Evolutionary conservation across 768 basidiomycete genomes (phyloP), one percentile per base, ranked within the genome.

Genomic region (Auriculariales sp.): DNA sequence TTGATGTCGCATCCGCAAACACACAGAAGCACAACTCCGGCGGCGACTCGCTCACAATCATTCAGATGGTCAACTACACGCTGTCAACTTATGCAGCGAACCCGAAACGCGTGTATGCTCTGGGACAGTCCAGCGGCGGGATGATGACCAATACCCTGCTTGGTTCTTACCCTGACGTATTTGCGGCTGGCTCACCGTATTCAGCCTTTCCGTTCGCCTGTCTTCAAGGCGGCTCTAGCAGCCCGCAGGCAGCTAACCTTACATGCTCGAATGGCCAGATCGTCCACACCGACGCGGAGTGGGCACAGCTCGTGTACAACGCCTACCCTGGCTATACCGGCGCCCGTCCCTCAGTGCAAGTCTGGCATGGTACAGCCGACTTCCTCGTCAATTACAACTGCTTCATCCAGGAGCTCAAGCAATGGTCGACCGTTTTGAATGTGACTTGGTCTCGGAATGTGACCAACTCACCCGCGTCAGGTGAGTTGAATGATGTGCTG

Each of bases 11-110:
- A 11, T 22, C 24, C 10, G 10, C 44, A 31, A 32, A 24, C 7
- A 54, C 53, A 22, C 35, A 52, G n/a, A 32, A 32, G 47, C 53
- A 54, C 36, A 51, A 54, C 33, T 50, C 42, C n/a, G 53, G 53
- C 11, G 53, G 53, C n/a, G 53, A 54, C 47, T n/a, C n/a, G n/a
- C 35, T 33, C 5, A n/a, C n/a, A n/a, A n/a, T n/a, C n/a, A n/a
- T n/a, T n/a, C n/a, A n/a, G n/a, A 33, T 33, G n/a, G 5, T 48
- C 31, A 7, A 33, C 7, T 48, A 33, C 30, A 32, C 47, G 3
- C 31, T 48, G 3, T 6, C 47, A 28, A 48, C 31, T 4, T 30
- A 17, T n/a, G 19, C 14, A 17, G 47, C 30, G 28, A 48, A 48
- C 31, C 6, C 17, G 1, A 5, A 19, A 19, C 44, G 46, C 6